phyloP scores from a whole-genome alignment of 1,284 basidiomycete species.

The Ganoderma lingzhi region DNA sequence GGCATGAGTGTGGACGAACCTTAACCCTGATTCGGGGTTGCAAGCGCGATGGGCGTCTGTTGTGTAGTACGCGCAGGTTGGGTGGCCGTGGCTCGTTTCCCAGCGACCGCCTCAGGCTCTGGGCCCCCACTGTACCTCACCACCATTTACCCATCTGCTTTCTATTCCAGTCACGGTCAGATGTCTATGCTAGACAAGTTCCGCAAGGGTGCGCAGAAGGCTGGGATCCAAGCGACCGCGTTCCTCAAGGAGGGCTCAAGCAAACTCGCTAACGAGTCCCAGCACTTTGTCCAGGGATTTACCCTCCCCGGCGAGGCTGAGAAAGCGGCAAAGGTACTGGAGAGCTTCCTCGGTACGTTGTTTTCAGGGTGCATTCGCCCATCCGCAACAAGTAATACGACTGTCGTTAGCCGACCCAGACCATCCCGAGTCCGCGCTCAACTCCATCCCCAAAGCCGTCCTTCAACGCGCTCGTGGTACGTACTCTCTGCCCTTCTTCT shows the following conservation, averaged over 20 bases:
- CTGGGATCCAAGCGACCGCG: constrained; percentile 79
- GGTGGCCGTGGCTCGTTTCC: constrained; percentile 2
- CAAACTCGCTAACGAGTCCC: constrained; percentile 74
- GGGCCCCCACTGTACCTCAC: constrained; percentile 3
- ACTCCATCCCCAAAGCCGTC: constrained; percentile 95
- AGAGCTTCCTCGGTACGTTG: constrained; percentile 84
- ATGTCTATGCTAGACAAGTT: constrained; percentile 85
- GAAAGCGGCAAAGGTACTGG: constrained; percentile 91
- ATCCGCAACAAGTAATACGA: not conserved
- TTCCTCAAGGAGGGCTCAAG: constrained; percentile 72
- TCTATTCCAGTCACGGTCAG: constrained; percentile 14
- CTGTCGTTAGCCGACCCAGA: constrained; percentile 82
- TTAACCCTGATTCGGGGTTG: constrained; percentile 7
- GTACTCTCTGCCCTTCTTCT: constrained; percentile 30
- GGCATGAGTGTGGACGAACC: not conserved
- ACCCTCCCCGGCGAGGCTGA: constrained; percentile 88
- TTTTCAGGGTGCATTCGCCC: not conserved
- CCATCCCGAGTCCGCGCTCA: constrained; percentile 90
- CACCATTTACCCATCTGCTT: constrained; percentile 7
- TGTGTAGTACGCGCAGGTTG: not conserved
- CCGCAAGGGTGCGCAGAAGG: constrained; percentile 81
- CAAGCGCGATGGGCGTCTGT: constrained; percentile 8
- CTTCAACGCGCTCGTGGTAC: constrained; percentile 88
- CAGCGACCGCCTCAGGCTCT: constrained; percentile 8
- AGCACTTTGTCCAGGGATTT: constrained; percentile 85